Percentiles rank a stretch among this genome's conserved stretches.
Evolutionary conservation across 1,284 basidiomycete genomes (phyloP).

Genomic region (Cutaneotrichosporon cyanovorans): DNA sequence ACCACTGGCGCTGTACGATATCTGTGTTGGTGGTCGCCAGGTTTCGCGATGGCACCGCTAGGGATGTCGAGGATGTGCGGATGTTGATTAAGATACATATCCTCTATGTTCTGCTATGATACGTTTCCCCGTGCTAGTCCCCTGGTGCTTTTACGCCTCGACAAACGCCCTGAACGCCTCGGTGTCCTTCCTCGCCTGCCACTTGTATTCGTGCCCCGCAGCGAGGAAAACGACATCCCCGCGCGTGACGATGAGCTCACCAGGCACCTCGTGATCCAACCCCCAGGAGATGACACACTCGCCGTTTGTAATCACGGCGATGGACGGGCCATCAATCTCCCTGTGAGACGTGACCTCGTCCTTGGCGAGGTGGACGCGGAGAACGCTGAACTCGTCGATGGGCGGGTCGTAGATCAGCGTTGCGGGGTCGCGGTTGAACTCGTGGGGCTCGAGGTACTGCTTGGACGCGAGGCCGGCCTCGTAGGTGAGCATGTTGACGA

Average conservation of each 20-base stretch:
- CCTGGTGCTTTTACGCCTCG: slow-evolving; percentile 45
- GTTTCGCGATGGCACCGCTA: too few species aligned
- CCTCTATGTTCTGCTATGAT: too few species aligned
- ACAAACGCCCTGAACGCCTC: slow-evolving; percentile 72
- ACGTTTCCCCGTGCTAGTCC: too few species aligned
- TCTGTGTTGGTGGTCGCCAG: too few species aligned
- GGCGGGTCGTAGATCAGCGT: slow-evolving; percentile 79
- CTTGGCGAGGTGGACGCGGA: slow-evolving; percentile 54
- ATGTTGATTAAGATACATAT: too few species aligned
- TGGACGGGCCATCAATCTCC: slow-evolving; percentile 76
- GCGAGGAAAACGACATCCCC: slow-evolving; percentile 82
- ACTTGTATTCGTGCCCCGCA: slow-evolving; percentile 57
- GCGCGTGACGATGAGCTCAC: slow-evolving; percentile 50
- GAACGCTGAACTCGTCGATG: slow-evolving; percentile 86
- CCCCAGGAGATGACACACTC: slow-evolving; percentile 48
- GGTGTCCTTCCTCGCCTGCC: slow-evolving; percentile 48
- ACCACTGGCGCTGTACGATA: too few species aligned
- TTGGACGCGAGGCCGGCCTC: slow-evolving; percentile 58
- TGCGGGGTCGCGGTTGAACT: slow-evolving; percentile 46
- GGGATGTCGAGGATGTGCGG: neutral
- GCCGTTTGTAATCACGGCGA: slow-evolving; percentile 70
- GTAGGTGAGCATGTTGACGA: slow-evolving; percentile 85
- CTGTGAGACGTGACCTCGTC: slow-evolving; percentile 41
- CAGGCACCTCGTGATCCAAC: slow-evolving; percentile 10
- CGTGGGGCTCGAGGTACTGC: slow-evolving; percentile 60